Evolutionary conservation across 2,329 filamentous ascomycete genomes (phyloP).

Genomic region (Pseudopyrenochaeta lycopersici): DNA sequence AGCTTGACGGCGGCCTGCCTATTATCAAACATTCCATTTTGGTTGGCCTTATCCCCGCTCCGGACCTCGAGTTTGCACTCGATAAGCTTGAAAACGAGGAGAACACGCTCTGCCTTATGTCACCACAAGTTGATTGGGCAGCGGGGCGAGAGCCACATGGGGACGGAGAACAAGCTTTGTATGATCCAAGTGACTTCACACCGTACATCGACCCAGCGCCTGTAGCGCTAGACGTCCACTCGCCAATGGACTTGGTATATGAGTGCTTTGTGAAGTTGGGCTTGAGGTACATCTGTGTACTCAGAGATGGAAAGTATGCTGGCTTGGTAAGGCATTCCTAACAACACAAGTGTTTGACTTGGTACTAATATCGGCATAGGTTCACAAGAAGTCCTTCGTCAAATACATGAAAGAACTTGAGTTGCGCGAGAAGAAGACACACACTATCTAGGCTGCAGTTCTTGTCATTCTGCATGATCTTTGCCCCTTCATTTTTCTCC

Average conservation of each 20-base stretch:
- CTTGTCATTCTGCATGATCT: too few species aligned
- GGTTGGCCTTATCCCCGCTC: slow-evolving; percentile 90
- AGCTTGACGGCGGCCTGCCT: slow-evolving; percentile 90
- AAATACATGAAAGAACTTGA: slow-evolving; percentile 90
- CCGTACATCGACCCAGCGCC: slow-evolving; percentile 92
- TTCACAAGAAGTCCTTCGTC: slow-evolving; percentile 96
- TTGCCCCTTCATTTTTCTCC: too few species aligned
- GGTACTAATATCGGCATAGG: slow-evolving; percentile 56
- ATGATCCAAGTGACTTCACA: slow-evolving; percentile 82
- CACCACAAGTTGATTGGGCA: slow-evolving; percentile 62
- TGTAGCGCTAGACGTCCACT: slow-evolving; percentile 85
- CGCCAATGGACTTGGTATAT: slow-evolving; percentile 93
- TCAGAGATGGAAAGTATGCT: slow-evolving; percentile 83
- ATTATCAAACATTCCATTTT: slow-evolving; percentile 82
- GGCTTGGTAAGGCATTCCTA: slow-evolving; percentile 73
- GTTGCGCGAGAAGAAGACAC: slow-evolving; percentile 52
- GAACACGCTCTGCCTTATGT: slow-evolving; percentile 82
- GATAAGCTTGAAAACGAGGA: slow-evolving; percentile 83
- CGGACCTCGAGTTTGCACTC: slow-evolving; percentile 91
- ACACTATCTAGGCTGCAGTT: background rate
- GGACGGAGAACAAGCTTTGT: slow-evolving; percentile 56
- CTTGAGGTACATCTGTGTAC: slow-evolving; percentile 88
- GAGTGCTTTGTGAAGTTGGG: slow-evolving; percentile 97
- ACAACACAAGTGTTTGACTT: background rate
- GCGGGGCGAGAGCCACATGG: slow-evolving; percentile 60